Evolutionary conservation across 352 stramenopile species (phyloP).

Genomic region (Phytophthora pini): DNA sequence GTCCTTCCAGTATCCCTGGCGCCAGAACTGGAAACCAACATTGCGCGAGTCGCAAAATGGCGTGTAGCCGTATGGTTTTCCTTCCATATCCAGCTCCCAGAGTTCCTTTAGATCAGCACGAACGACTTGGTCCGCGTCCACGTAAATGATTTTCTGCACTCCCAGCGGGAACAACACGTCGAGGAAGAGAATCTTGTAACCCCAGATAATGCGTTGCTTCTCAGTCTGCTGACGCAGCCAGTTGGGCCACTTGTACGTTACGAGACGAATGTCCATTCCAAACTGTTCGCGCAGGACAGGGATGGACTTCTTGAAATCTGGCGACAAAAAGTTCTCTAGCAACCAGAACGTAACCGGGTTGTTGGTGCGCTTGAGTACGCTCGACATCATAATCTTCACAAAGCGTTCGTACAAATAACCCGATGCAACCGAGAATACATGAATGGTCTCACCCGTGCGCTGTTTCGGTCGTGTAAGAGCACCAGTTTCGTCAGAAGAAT

Average conservation of each 20-base stretch:
- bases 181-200: constrained; percentile 99
- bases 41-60: constrained; percentile 98
- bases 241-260: constrained; percentile 99
- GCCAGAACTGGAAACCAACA: constrained; percentile 99
- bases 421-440: constrained; percentile 98
- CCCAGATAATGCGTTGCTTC: constrained; percentile 99
- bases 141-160: constrained; percentile 99
- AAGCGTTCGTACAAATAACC: constrained; percentile 99
- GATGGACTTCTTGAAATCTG: constrained; percentile 96
- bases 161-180: constrained; percentile 99
- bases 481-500: constrained; percentile 10
- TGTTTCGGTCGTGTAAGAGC: constrained; percentile 30
- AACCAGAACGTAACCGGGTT: constrained; percentile 99
- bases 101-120: constrained; percentile 98
- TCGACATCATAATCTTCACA: constrained; percentile 99
- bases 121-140: constrained; percentile 99
- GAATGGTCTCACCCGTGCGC: constrained; percentile 93
- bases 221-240: constrained; percentile 98
- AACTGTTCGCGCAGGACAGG: constrained; percentile 91
- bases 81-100: constrained; percentile 98
- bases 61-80: constrained; percentile 97
- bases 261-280: constrained; percentile 98
- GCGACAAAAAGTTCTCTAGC: constrained; percentile 99
- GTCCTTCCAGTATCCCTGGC: constrained; percentile 97
- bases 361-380: constrained; percentile 96